Evolutionary conservation across 352 stramenopile species (phyloP).

Genomic region (Phytophthora pisi): DNA sequence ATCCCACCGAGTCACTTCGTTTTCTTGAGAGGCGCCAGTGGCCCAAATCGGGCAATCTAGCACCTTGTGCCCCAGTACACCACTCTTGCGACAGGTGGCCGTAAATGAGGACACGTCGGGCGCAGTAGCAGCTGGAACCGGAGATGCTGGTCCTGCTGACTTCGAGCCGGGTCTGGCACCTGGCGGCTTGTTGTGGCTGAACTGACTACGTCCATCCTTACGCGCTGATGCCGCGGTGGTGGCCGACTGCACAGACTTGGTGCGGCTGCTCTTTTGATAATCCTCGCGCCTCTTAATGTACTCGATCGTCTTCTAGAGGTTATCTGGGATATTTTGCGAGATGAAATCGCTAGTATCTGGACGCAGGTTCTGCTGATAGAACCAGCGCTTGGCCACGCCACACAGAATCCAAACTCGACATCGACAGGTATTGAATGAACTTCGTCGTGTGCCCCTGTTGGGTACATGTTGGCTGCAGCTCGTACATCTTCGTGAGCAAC

Average conservation of each 20-base stretch:
- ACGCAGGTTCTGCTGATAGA: neutral
- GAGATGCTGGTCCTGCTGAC: neutral
- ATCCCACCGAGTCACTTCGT: constrained; percentile 4
- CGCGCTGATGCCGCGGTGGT: too few relatives aligned
- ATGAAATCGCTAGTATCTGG: neutral
- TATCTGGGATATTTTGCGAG: neutral
- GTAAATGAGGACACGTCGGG: neutral
- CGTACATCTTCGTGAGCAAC: neutral
- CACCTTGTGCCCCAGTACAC: neutral
- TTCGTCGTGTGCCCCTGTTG: neutral
- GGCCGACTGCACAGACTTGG: neutral
- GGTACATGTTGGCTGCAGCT: neutral
- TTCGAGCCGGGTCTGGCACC: neutral
- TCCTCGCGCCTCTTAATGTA: neutral
- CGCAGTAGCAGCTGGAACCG: neutral
- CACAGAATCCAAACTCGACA: neutral
- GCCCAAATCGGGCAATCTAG: neutral
- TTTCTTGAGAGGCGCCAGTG: neutral
- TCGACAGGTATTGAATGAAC: neutral
- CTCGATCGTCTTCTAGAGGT: neutral
- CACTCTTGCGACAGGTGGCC: constrained; percentile 5
- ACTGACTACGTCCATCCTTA: neutral
- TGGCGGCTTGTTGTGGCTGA: neutral
- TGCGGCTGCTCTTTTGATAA: neutral
- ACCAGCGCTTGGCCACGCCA: neutral